Percentiles rank a stretch among this genome's conserved stretches.
These are phyloP conservation scores for Diaporthe helianthi DNA, from an alignment of 2,329 filamentous ascomycete species.

Conservation along the genomic window DNA sequence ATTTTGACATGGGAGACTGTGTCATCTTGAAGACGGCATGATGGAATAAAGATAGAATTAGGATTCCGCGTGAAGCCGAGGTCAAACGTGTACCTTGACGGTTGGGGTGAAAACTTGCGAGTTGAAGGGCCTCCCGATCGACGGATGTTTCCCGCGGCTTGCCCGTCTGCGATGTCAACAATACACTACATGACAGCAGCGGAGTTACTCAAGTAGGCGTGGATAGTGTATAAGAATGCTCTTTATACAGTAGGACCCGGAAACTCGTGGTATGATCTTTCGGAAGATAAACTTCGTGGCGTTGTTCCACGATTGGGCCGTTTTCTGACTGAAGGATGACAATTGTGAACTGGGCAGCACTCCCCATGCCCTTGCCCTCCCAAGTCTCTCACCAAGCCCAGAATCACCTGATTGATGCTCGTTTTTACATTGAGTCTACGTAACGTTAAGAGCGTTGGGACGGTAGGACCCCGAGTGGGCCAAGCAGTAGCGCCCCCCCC, in stretches of 20 bases:
- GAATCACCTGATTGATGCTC: constrained; percentile 18
- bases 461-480: neutral
- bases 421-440: neutral
- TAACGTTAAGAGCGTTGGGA: constrained; percentile 4
- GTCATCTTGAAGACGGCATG: neutral
- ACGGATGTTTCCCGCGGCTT: neutral
- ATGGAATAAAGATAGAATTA: neutral
- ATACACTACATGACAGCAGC: neutral
- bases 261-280: too few species aligned
- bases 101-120: neutral
- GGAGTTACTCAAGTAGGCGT: too few species aligned
- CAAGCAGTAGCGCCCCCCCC: too few species aligned
- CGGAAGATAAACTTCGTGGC: neutral
- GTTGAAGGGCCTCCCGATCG: neutral
- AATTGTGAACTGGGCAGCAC: neutral
- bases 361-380: neutral
- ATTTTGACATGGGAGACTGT: neutral
- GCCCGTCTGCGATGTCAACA: neutral
- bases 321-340: neutral
- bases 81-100: neutral
- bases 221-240: neutral
- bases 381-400: neutral
- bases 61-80: neutral
- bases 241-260: neutral
- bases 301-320: neutral